These are phyloP conservation scores for Flaveria ramosissima DNA, from an alignment of 129 eudicot species.

Conservation along the genomic window DNA sequence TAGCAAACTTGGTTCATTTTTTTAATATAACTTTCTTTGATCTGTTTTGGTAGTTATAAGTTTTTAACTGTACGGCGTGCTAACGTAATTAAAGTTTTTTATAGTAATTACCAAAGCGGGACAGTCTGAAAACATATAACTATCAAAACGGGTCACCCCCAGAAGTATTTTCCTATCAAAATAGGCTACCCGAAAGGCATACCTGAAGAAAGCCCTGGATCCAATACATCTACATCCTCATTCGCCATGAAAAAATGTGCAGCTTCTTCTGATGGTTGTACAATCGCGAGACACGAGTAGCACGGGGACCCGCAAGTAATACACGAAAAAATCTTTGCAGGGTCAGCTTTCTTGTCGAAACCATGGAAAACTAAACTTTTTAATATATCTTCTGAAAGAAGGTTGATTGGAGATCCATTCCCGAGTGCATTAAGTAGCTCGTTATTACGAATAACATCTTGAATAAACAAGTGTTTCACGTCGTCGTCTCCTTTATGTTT, in stretches of 20 bases:
- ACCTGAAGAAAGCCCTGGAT: constrained; percentile 49
- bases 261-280: constrained; percentile 70
- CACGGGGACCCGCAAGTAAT: constrained; percentile 85
- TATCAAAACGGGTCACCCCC: background rate
- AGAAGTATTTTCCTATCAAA: too few relatives aligned
- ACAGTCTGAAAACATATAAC: background rate
- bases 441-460: constrained; percentile 70
- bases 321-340: constrained; percentile 77
- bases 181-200: background rate
- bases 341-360: constrained; percentile 44
- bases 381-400: constrained; percentile 63
- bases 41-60: background rate
- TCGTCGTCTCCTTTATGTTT: constrained; percentile 66
- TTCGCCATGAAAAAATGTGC: constrained; percentile 58
- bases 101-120: background rate
- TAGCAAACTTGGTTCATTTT: background rate
- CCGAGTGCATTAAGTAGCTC: constrained; percentile 60
- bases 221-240: constrained; percentile 29
- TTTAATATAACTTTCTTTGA: constrained; percentile 3
- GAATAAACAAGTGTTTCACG: constrained; percentile 62
- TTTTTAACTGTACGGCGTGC: too few relatives aligned
- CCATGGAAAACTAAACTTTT: constrained; percentile 37
- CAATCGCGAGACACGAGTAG: constrained; percentile 77
- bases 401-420: constrained; percentile 60
- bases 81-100: too few relatives aligned